Base-by-base conservation (phyloP, 805 yeast species). In the Suhomyces tanzawaensis region DNA sequence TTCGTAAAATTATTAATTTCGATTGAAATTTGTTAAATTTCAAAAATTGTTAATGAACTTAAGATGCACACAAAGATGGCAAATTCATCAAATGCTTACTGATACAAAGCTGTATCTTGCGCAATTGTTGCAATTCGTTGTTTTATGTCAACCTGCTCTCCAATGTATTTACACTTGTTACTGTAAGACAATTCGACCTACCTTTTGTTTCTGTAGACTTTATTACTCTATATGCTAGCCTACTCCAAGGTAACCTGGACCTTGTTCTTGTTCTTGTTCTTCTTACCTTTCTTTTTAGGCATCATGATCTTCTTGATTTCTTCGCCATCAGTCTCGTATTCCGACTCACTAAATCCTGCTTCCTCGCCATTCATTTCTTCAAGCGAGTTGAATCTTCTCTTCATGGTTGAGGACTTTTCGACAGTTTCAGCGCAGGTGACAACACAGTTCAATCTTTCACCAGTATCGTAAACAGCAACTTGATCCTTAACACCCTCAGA, bases 361-460 rank as follows among this genome's bases (percentile, higher is more conserved):
- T 48, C 51, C 4, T 40, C 46, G 1, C 47, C 47, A 26, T 37
- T 41, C 38, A 47, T 40, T 26, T 47, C 54, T 27, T 59, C 71
- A 16, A 53, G 40, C 12, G 61, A 65, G 16, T 60, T 59, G 42
- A 57, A 53, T 53, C 81, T 65, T 60, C 77, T 79, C 63, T 79
- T 83, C 82, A 85, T 78, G 7, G 85, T 77, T 2, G 71, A 79
- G 14, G 73, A 60, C 57, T 82, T 82, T 58, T 93, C 98, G 25
- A 91, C 76, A 7, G 71, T 60, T 55, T 91, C 99, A 27, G 83
- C 79, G 36, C 85, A 78, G 2, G 85, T 74, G 11, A 82, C 75
- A 16, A 89, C 81, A 64, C 96, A 91, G 59, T 87, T 91, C 45
- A 93, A 73, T 53, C 99, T 74, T 63, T 93, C 98, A 9, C 95